phyloP scores from a whole-genome alignment of 305 asterid genomes.

The Solanum hybrid region DNA sequence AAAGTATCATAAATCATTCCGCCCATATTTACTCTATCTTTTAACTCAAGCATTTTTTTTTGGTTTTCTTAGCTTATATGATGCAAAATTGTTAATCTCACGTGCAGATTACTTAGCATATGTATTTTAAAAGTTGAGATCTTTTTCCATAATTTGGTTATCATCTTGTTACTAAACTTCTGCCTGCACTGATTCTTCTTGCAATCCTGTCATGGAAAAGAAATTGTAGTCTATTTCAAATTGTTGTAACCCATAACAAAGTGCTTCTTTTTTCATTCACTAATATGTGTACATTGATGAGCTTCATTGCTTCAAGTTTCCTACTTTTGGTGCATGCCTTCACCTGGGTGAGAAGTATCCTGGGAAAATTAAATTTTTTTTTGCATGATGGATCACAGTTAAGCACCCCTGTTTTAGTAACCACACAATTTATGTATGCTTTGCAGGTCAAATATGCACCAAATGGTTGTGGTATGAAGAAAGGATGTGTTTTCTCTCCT shows the following conservation, averaged over 20 bases:
- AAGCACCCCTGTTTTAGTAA: neutral
- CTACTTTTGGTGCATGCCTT: neutral
- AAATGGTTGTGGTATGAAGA: slow-evolving; percentile 20
- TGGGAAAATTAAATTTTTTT: neutral
- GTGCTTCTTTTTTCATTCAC: neutral
- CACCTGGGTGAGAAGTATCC: neutral
- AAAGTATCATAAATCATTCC: neutral
- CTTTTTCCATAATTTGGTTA: neutral
- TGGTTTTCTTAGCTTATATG: neutral
- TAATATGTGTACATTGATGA: neutral
- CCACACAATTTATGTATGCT: neutral
- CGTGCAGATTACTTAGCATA: neutral
- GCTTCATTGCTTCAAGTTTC: neutral
- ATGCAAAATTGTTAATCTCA: neutral
- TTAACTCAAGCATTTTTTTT: neutral
- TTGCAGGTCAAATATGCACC: slow-evolving; percentile 20
- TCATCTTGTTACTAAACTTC: neutral
- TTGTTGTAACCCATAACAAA: neutral
- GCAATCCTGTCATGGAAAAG: neutral
- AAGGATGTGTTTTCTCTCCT: slow-evolving; percentile 19
- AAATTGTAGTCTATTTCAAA: neutral
- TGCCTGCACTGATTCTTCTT: neutral
- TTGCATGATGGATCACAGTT: neutral
- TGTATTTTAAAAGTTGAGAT: neutral
- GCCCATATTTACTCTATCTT: neutral